Percentiles rank a stretch among this genome's conserved stretches.
phyloP scores from a whole-genome alignment of 495 filamentous ascomycete species.

The Astrocystis sublimbata region DNA sequence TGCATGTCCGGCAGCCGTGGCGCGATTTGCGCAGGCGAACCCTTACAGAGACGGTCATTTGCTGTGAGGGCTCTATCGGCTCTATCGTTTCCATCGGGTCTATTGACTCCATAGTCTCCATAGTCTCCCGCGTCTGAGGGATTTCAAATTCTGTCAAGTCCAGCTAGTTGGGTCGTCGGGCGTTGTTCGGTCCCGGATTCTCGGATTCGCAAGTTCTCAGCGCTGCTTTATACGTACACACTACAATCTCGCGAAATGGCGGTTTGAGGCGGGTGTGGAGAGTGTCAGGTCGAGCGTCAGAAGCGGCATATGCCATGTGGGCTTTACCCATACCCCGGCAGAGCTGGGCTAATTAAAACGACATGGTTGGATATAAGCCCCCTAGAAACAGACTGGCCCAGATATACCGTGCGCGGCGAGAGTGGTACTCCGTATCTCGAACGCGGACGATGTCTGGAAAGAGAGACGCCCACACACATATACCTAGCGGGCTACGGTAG shows the following conservation, averaged over 20 bases:
- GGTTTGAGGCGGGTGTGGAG: not conserved
- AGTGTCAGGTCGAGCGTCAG: no score
- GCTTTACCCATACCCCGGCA: no score
- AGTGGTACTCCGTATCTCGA: no score
- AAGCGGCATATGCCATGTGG: no score
- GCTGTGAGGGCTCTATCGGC: not conserved
- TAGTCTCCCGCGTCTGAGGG: not conserved
- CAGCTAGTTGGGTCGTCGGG: not conserved
- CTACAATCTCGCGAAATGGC: not conserved
- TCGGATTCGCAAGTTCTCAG: not conserved
- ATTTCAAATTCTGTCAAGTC: not conserved
- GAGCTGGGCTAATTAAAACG: constrained; percentile 6
- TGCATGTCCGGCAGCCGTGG: constrained; percentile 17
- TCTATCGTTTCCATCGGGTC: no score
- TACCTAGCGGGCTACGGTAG: no score
- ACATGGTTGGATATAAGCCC: no score
- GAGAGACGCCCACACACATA: no score
- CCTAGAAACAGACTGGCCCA: not conserved
- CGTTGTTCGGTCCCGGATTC: not conserved
- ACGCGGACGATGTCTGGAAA: no score
- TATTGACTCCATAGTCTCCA: no score
- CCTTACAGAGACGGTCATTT: not conserved
- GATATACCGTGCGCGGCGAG: not conserved
- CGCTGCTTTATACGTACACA: not conserved
- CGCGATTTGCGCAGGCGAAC: constrained; percentile 17